Base-by-base conservation (phyloP, 225 moss, liverwort and hornwort genomes). In the Sphagnum tenellum region DNA sequence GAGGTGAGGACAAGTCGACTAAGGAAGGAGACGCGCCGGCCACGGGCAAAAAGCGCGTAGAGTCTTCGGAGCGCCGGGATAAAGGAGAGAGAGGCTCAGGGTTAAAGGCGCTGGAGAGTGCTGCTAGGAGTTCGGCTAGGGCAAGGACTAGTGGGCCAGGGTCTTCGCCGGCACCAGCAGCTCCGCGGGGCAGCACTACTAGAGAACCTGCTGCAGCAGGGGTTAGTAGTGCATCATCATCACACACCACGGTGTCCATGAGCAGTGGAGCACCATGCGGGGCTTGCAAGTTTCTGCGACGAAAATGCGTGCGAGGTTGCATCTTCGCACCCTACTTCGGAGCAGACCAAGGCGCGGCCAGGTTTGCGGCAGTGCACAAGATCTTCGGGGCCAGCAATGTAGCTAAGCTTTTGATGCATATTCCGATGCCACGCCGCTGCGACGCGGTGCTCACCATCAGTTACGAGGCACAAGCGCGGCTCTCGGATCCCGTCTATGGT, bases 371-470 rank as follows among this genome's bases (percentile, higher is more conserved):
- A 14, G 79, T 86, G 58, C 86, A 86, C 8, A 86, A 79, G 74
- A 79, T 82, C 29, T 86, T 86, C 59, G 86, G 86, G 49, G 82
- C 86, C 71, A 86, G 86, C 72, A 86, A 86, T 82, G 82, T 82
- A 59, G 79, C 86, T 45, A 82, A 86, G 66, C 73, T 86, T 9
- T 55, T 86, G 57, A 71, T 71, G 12, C 79, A 82, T 72, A 79
- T 86, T 74, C 86, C 86, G 64, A 65, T 72, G 60, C 74, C 79
- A 45, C 70, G 86, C 44, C 78, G 86, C 12, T 82, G 82, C 60
- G 86, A 86, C 56, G 86, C 86, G 10, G 86, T 86, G 2, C 82
- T 77, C 48, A 82, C 86, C 5, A 79, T 86, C 62, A 82, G 76
- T 71, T 86, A 82, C 64, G 82, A 86, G 64, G 86, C 82, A 8